These are phyloP conservation scores for Mentha longifolia DNA, from an alignment of 257 asterid genomes.

Conservation along the genomic window DNA sequence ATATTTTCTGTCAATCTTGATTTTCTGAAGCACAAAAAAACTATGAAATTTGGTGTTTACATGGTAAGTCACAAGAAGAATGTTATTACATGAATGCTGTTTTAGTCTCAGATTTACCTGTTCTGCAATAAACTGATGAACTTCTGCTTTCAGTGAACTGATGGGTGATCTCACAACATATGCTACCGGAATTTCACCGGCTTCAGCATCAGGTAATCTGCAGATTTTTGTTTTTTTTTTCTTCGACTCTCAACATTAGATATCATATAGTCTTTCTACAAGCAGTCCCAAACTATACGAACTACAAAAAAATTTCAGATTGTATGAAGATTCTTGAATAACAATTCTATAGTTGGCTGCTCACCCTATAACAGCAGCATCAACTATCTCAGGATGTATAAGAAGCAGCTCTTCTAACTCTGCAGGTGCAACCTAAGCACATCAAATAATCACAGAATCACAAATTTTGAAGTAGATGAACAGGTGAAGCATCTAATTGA, in stretches of 20 bases:
- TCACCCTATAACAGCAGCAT: slow-evolving; percentile 42
- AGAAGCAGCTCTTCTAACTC: slow-evolving; percentile 58
- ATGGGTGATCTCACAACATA: slow-evolving; percentile 60
- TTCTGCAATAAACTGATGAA: slow-evolving; percentile 37
- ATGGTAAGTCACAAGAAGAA: neutral
- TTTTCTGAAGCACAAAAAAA: neutral
- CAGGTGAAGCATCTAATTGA: neutral
- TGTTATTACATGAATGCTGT: neutral
- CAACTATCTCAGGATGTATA: slow-evolving; percentile 44
- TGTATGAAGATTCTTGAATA: neutral
- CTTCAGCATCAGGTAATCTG: slow-evolving; percentile 68
- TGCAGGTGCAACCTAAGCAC: slow-evolving; percentile 48
- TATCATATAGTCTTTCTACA: neutral
- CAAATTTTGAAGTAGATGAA: neutral
- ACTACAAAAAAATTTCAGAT: neutral
- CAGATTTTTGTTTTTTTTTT: neutral
- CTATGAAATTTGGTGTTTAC: no score
- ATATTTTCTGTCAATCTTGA: neutral
- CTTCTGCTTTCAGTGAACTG: slow-evolving; percentile 31
- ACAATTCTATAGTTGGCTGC: no score
- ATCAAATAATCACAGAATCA: neutral
- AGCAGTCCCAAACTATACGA: neutral
- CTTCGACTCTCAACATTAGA: neutral
- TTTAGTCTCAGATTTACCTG: slow-evolving; percentile 25
- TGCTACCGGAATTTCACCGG: slow-evolving; percentile 77